Evolutionary conservation across 1,139 yeast species (phyloP), one percentile per base, ranked within the genome.

Genomic region (Starmera stellimalicola): DNA sequence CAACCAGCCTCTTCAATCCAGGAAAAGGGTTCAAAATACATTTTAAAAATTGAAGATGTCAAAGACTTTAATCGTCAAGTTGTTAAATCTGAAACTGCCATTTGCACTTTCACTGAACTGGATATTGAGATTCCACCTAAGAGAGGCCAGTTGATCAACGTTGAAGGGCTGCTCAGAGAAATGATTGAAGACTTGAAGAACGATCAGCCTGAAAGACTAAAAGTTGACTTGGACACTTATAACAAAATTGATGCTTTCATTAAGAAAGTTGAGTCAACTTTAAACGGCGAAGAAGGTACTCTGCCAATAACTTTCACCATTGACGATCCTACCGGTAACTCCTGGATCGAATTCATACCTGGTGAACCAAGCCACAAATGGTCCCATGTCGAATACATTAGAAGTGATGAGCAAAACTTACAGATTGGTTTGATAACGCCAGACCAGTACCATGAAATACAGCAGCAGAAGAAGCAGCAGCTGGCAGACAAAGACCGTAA

Each of bases 311-410:
- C 94, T 0, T 70, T 93, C 34, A 66, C 73, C 14, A 62, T 87
- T 15, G 96, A 88, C 56, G 99, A 91, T 59, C 97, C 98, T 23
- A 74, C 96, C 1, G 99, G 99, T 16, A 91, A 93, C 61, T 88
- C 97, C 2, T 93, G 96, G 95, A 78, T 93, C 37, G 95, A 87
- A 55, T 87, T 72, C 53, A 60, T 73, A 38, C 97, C 97, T 16
- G 88, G 83, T 37, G 95, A 88, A 55, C 70, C 95, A 10, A 65
- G 82, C 34, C 95, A 85, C 58, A 85, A 87, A 54, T 88, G 97
- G 96, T 71, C 94, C 19, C 81, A 77, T 61, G 67, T 70, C 30
- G 93, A 87, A 48, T 91, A 91, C 57, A 62, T 71, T 48, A 73
- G 99, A 61, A 73, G 94, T 4, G 85, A 85, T 27, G 94, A 85